These are phyloP conservation scores for Cercis canadensis DNA, from an alignment of 306 rosid species.

Conservation along the genomic window DNA sequence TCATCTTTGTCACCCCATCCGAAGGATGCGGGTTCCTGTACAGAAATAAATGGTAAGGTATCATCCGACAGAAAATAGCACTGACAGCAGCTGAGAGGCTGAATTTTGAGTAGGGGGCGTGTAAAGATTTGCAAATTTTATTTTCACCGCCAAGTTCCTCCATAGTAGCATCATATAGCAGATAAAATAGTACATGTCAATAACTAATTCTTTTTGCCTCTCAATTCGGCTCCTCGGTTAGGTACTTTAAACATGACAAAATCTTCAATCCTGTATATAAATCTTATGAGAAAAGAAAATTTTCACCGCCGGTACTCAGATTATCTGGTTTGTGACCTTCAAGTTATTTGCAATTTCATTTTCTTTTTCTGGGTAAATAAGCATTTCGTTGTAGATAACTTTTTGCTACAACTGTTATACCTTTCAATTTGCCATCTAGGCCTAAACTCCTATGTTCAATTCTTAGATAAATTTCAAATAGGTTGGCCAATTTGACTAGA, in stretches of 20 bases:
- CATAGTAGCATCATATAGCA: conserved; percentile 31
- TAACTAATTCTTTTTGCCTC: conserved; percentile 34
- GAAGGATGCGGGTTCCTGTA: conserved; percentile 67
- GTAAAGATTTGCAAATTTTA: conserved; percentile 30
- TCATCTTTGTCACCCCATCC: conserved; percentile 47
- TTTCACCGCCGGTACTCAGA: conserved; percentile 16
- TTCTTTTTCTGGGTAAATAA: too few relatives aligned
- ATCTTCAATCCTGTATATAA: conserved; percentile 40
- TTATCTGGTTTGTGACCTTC: conserved; percentile 25
- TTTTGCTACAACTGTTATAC: too few relatives aligned
- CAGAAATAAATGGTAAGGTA: conserved; percentile 59
- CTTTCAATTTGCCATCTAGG: too few relatives aligned
- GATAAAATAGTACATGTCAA: conserved; percentile 41
- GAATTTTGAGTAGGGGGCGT: conserved; percentile 36
- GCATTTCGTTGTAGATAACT: too few relatives aligned
- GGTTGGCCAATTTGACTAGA: too few relatives aligned
- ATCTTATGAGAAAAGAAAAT: conserved; percentile 15
- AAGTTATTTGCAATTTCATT: too few relatives aligned
- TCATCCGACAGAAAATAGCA: conserved; percentile 30
- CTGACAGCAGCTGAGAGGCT: conserved; percentile 38
- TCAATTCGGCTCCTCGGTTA: background rate
- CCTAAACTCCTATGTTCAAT: too few relatives aligned
- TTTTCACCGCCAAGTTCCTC: background rate
- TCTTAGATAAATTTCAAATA: too few relatives aligned
- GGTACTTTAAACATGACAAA: conserved; percentile 29